A percentile compares a stretch with the other conserved stretches of the same genome.
Evolutionary conservation across 768 basidiomycete species (phyloP).

Genomic region (Pulveroboletus sp.): DNA sequence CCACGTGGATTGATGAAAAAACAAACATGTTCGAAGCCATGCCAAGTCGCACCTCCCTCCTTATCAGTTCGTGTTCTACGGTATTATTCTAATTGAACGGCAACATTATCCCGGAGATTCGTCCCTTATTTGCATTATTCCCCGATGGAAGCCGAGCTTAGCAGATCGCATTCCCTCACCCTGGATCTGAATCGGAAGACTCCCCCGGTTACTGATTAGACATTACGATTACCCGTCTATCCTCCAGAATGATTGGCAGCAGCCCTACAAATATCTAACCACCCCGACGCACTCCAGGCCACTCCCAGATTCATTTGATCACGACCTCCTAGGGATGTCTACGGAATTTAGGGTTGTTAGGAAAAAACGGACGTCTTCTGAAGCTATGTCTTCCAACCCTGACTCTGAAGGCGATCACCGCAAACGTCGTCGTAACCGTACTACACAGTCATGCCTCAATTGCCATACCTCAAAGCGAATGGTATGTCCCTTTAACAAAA

Average conservation of each 20-base stretch:
- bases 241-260: slow-evolving; percentile 21
- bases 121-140: slow-evolving; percentile 12
- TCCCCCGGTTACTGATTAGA: slow-evolving; percentile 8
- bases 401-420: slow-evolving; percentile 51
- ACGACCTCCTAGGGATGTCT: slow-evolving; percentile 27
- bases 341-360: slow-evolving; percentile 22
- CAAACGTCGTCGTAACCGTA: slow-evolving; percentile 64
- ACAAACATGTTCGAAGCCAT: no score
- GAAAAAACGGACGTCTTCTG: slow-evolving; percentile 31
- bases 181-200: slow-evolving; percentile 9
- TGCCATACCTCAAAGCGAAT: slow-evolving; percentile 73
- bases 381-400: slow-evolving; percentile 24
- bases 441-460: slow-evolving; percentile 69
- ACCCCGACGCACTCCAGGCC: slow-evolving; percentile 1
- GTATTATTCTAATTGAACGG: slow-evolving; percentile 15
- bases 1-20: no score
- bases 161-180: slow-evolving; percentile 12
- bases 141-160: slow-evolving; percentile 6
- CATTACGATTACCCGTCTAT: not conserved
- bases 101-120: slow-evolving; percentile 12
- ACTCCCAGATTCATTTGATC: slow-evolving; percentile 1
- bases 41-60: slow-evolving; percentile 20
- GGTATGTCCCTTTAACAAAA: slow-evolving; percentile 36
- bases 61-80: slow-evolving; percentile 12
- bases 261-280: slow-evolving; percentile 28